Percentiles rank a stretch among this genome's conserved stretches.
Conservation (phyloP, 345 rosid species). For the Hibiscus syriacus region DNA sequence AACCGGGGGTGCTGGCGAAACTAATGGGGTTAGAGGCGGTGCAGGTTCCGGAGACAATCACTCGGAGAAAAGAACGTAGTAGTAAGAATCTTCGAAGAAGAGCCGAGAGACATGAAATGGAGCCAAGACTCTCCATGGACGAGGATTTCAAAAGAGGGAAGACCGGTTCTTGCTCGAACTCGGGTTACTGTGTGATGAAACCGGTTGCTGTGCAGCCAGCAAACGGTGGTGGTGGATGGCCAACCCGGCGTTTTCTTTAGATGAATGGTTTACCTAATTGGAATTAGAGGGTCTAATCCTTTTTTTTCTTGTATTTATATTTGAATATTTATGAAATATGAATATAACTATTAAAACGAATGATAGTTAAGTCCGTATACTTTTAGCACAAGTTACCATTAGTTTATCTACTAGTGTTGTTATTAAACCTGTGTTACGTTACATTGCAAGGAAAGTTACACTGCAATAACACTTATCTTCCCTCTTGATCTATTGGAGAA, state of each 20-base stretch:
- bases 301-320: neutral
- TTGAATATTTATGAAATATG: neutral
- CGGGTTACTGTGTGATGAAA: conserved; percentile 29
- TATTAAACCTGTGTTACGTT: no score
- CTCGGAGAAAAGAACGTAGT: conserved; percentile 4
- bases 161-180: conserved; percentile 24
- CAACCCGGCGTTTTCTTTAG: conserved; percentile 35
- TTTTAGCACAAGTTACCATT: neutral
- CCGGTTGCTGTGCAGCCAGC: conserved; percentile 22
- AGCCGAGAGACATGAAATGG: conserved; percentile 33
- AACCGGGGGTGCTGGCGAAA: conserved; percentile 86
- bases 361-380: no score
- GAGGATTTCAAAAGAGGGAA: no score
- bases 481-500: neutral
- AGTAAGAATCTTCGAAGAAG: conserved; percentile 38
- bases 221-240: conserved; percentile 29
- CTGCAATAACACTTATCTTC: neutral
- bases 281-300: neutral
- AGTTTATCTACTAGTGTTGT: no score
- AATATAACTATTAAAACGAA: neutral
- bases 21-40: conserved; percentile 86
- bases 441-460: no score
- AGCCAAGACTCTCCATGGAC: no score
- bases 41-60: conserved; percentile 63
- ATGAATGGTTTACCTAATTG: neutral